These are phyloP conservation scores for Globisporangium solare DNA, from an alignment of 352 stramenopile genomes.

Conservation along the genomic window DNA sequence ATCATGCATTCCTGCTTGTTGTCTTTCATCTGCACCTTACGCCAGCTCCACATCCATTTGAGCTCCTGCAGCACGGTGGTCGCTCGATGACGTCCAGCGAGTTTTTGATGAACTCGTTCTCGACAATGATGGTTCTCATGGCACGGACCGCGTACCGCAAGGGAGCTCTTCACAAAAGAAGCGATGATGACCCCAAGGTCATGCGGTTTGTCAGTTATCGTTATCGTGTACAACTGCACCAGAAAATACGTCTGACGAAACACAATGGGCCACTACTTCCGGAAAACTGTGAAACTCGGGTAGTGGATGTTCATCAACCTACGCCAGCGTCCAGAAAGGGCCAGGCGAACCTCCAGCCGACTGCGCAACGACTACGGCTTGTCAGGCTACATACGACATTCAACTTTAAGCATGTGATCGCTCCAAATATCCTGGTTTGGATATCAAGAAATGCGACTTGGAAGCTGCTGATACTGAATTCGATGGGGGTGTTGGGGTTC, in stretches of 20 bases:
- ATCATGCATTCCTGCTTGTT: conserved; percentile 6
- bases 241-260: no score
- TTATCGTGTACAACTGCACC: conserved; percentile 15
- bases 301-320: no score
- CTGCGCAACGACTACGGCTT: not conserved
- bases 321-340: no score
- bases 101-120: conserved; percentile 22
- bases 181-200: conserved; percentile 14
- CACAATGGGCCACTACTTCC: no score
- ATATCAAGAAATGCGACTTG: not conserved
- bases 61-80: conserved; percentile 6
- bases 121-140: conserved; percentile 25
- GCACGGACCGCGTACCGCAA: conserved; percentile 24
- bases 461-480: not conserved
- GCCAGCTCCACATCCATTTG: not conserved
- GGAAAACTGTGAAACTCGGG: no score
- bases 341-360: not conserved
- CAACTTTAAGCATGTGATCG: not conserved
- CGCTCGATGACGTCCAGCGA: conserved; percentile 11
- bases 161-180: conserved; percentile 11
- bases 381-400: not conserved
- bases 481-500: not conserved
- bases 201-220: conserved; percentile 28
- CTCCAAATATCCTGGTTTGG: not conserved
- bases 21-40: conserved; percentile 4